phyloP scores from a whole-genome alignment of 177 flowering plant genomes.

The Vitis hybrid region DNA sequence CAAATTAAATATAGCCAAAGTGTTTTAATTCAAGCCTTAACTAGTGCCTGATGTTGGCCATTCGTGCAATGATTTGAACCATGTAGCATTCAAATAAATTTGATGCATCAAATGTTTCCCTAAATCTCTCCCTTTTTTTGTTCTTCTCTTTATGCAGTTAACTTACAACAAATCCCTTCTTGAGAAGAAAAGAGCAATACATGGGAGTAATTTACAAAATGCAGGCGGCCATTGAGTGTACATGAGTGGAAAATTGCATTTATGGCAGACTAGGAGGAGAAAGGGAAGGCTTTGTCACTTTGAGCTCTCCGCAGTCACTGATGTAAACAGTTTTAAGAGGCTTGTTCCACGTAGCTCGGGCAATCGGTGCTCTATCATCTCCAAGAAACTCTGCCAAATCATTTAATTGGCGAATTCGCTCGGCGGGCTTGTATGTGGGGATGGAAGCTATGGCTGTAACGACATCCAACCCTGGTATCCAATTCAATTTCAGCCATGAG shows the following conservation, averaged over 20 bases:
- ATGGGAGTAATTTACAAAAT: too few species aligned
- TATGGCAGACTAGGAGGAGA: slow-evolving; percentile 73
- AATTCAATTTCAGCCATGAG: slow-evolving; percentile 9
- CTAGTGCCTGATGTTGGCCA: too few species aligned
- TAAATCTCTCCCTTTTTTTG: too few species aligned
- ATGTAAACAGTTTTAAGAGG: slow-evolving; percentile 85
- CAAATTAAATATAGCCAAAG: too few species aligned
- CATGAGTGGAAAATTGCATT: slow-evolving; percentile 1
- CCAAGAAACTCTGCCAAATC: slow-evolving; percentile 86
- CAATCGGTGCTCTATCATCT: slow-evolving; percentile 90
- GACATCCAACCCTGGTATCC: slow-evolving; percentile 78
- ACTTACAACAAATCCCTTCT: too few species aligned
- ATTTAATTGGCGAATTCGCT: slow-evolving; percentile 77
- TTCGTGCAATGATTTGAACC: too few species aligned
- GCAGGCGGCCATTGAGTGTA: slow-evolving; percentile 1
- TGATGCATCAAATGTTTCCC: too few species aligned
- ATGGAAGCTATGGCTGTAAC: slow-evolving; percentile 78
- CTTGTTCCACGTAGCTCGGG: slow-evolving; percentile 79
- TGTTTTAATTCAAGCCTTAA: too few species aligned
- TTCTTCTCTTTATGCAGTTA: too few species aligned
- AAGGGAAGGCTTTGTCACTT: slow-evolving; percentile 79
- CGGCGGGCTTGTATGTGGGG: slow-evolving; percentile 83
- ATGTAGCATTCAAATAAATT: too few species aligned
- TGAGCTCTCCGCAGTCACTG: slow-evolving; percentile 86
- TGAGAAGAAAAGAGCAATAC: too few species aligned